These are phyloP conservation scores for Ophiocordyceps camponoti-leonardi DNA, from an alignment of 2,329 filamentous ascomycete species.

Conservation along the genomic window DNA sequence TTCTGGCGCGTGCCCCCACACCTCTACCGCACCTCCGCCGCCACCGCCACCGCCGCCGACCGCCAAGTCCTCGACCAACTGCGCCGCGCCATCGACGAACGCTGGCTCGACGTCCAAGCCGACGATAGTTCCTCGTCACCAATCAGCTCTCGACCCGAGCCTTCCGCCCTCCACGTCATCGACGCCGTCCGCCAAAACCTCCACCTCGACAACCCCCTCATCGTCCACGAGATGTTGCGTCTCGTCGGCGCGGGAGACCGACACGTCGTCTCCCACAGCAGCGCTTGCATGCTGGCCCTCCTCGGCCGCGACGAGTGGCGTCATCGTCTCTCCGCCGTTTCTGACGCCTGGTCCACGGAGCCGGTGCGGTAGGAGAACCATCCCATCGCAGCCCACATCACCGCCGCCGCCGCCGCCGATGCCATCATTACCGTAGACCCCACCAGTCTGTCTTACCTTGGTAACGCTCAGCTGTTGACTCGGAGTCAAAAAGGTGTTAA, in stretches of 20 bases:
- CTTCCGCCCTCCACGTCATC: constrained; percentile 2
- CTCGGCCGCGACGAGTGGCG: constrained; percentile 19
- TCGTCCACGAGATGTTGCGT: constrained; percentile 13
- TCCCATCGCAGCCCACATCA: not conserved
- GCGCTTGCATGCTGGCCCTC: constrained; percentile 13
- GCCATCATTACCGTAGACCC: not conserved
- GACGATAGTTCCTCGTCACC: not conserved
- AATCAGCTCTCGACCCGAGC: not conserved
- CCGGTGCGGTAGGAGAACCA: not conserved
- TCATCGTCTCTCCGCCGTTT: constrained; percentile 9
- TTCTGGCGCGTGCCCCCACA: constrained; percentile 18
- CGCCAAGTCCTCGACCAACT: constrained; percentile 9
- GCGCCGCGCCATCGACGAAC: constrained; percentile 6
- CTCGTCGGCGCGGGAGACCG: constrained; percentile 14
- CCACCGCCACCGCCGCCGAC: constrained; percentile 7
- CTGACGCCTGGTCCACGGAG: not conserved
- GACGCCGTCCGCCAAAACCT: not conserved
- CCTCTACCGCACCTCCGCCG: constrained; percentile 10
- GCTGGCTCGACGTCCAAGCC: constrained; percentile 3
- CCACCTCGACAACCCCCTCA: constrained; percentile 4
- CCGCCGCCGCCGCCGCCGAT: not conserved
- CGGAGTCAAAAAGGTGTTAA: too few species aligned
- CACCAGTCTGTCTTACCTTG: too few species aligned
- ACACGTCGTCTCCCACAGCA: constrained; percentile 11
- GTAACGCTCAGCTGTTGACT: too few species aligned